Evolutionary conservation across 2,329 filamentous ascomycete genomes (phyloP).

Genomic region (Tolypocladium pustulatum): DNA sequence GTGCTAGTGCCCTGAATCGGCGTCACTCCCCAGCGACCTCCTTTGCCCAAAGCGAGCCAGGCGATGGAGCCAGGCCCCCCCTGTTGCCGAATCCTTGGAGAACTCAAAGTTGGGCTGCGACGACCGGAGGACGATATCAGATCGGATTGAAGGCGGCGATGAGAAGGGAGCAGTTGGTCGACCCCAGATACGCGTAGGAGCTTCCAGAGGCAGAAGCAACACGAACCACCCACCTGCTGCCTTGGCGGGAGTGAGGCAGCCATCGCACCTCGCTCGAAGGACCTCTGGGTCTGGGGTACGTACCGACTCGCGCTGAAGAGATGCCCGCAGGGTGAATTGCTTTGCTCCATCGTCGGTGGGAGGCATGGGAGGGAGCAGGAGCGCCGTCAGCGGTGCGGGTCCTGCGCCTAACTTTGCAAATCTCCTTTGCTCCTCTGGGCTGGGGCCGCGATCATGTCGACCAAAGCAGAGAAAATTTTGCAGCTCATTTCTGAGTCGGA

Average conservation of each 20-base stretch:
- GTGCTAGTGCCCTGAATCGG: neutral
- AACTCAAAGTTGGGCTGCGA: neutral
- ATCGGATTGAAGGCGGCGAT: neutral
- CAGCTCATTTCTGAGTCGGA: neutral
- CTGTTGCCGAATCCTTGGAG: neutral
- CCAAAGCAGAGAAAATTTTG: neutral
- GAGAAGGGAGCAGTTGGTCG: neutral
- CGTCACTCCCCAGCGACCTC: neutral
- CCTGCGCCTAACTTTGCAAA: slow-evolving; percentile 1
- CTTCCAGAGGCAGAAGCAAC: neutral
- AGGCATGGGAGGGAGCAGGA: neutral
- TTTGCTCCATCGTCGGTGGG: neutral
- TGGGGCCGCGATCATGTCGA: slow-evolving; percentile 1
- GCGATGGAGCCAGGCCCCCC: neutral
- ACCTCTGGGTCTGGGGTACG: neutral
- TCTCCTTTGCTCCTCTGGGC: neutral
- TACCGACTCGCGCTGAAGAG: neutral
- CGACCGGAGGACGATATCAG: neutral
- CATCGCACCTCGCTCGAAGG: neutral
- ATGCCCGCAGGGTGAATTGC: neutral
- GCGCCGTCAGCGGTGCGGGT: slow-evolving; percentile 1
- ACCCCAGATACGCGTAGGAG: neutral
- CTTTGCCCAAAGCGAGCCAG: neutral
- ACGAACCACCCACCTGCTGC: neutral
- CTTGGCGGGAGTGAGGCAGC: neutral